phyloP scores from a whole-genome alignment of 306 rosid species.

The Calophaca sinica region DNA sequence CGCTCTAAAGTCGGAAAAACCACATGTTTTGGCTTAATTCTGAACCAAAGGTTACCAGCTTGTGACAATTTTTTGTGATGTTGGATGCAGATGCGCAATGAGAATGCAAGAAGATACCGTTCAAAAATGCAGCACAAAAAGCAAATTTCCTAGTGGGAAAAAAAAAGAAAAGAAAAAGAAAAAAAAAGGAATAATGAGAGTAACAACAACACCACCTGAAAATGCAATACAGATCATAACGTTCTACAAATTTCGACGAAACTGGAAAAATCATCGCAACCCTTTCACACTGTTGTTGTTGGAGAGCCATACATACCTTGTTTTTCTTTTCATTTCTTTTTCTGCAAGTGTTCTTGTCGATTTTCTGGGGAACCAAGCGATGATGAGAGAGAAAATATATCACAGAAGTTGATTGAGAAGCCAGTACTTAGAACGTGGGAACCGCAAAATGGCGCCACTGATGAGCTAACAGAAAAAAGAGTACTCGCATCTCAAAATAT shows the following conservation, averaged over 20 bases:
- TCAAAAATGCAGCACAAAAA: too few species aligned
- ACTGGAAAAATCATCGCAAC: background rate
- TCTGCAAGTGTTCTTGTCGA: background rate
- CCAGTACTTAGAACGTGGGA: background rate
- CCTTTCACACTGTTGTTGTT: background rate
- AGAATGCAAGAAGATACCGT: too few species aligned
- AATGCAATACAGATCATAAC: background rate
- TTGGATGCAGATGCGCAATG: too few species aligned
- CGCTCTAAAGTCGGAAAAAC: too few species aligned
- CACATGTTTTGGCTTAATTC: too few species aligned
- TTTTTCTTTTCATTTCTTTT: background rate
- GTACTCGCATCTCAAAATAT: too few species aligned
- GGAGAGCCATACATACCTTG: background rate
- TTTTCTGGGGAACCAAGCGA: conserved; percentile 16
- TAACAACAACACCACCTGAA: background rate
- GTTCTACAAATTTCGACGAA: background rate
- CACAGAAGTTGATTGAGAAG: too few species aligned
- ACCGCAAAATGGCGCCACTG: too few species aligned
- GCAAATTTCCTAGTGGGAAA: background rate
- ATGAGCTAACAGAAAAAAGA: too few species aligned
- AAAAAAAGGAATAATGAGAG: background rate
- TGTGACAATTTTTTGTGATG: too few species aligned
- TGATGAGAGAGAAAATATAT: background rate
- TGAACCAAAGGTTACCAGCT: too few species aligned
- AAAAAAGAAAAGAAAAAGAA: too few species aligned